A percentile compares a stretch with the other conserved stretches of the same genome.
phyloP scores from a whole-genome alignment of 306 rosid species.

The Arachis hypogaea region DNA sequence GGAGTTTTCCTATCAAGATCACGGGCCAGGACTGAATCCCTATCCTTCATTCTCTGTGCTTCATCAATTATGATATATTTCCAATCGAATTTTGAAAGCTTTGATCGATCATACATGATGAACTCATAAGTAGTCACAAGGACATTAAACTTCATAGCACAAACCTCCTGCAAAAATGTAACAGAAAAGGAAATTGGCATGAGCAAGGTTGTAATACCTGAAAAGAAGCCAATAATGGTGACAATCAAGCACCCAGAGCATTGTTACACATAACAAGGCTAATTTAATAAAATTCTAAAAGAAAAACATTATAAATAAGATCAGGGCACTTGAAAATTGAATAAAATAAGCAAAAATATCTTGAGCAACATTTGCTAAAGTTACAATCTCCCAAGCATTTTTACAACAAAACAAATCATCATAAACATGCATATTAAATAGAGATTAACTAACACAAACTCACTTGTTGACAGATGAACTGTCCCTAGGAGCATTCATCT shows the following conservation, averaged over 20 bases:
- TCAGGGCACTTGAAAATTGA: constrained; percentile 8
- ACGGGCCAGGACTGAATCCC: constrained; percentile 97
- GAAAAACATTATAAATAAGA: constrained; percentile 18
- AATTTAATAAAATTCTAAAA: constrained; percentile 25
- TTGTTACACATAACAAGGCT: constrained; percentile 6
- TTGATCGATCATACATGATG: constrained; percentile 98
- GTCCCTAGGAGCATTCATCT: constrained; percentile 97
- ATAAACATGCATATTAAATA: background rate
- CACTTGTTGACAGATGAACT: constrained; percentile 92
- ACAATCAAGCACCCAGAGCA: constrained; percentile 1
- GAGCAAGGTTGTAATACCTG: constrained; percentile 96
- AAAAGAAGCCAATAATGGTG: constrained; percentile 33
- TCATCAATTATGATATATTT: constrained; percentile 96
- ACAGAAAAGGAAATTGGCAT: constrained; percentile 49
- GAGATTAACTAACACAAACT: constrained; percentile 40
- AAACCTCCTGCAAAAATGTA: constrained; percentile 69
- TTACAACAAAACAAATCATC: constrained; percentile 19
- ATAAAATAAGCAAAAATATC: constrained; percentile 5
- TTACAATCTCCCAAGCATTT: constrained; percentile 8
- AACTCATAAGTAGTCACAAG: constrained; percentile 99
- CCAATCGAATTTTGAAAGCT: constrained; percentile 95
- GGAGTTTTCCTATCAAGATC: constrained; percentile 73
- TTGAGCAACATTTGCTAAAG: background rate
- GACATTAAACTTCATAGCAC: constrained; percentile 94
- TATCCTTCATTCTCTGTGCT: constrained; percentile 98